Evolutionary conservation across 257 asterid species (phyloP), one percentile per base, ranked within the genome.

Genomic region (Solanum commersonii): DNA sequence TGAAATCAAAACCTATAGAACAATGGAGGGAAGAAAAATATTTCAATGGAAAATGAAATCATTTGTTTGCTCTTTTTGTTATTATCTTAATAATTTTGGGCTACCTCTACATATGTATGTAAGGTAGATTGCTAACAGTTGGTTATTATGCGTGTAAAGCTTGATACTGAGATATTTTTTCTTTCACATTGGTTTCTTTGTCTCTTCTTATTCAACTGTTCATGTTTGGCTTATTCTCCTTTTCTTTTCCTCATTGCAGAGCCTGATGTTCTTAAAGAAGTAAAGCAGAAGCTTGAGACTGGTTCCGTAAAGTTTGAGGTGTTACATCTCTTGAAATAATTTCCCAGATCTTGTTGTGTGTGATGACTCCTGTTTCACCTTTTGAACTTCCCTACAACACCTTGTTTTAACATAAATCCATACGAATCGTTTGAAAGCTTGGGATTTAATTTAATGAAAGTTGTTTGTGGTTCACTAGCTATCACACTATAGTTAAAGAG

Each of bases 221-320:
- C 85, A 46, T 46, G 68, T n/a, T 81, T 29, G 67, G 2, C 20
- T 81, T 46, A n/a, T 81, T 81, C 18, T 81, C 68, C 1, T 46
- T 81, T 79, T 10, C 27, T 74, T 87, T 60, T 10, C 91, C 56
- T 87, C 49, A 86, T 88, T 90, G 91, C 96, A 97, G 99, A 97
- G 92, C 99, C 98, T 87, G 99, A 96, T 88, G 96, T 97, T 87
- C 97, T 87, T 89, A 96, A 91, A 91, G 99, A 97, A 91, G 98
- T 97, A 92, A 97, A 96, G 92, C 96, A 92, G 92, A 97, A 96
- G 90, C 95, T 97, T 42, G 99, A 97, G 89, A 92, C 94, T 87
- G 98, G 98, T 89, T 91, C 98, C 0, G 98, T 96, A 70, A 97
- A 97, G 90, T 97, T 97, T 87, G 98, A 97, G 98, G 99, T 96